Evolutionary conservation across 768 basidiomycete species (phyloP).

Genomic region (Amanita rubescens): DNA sequence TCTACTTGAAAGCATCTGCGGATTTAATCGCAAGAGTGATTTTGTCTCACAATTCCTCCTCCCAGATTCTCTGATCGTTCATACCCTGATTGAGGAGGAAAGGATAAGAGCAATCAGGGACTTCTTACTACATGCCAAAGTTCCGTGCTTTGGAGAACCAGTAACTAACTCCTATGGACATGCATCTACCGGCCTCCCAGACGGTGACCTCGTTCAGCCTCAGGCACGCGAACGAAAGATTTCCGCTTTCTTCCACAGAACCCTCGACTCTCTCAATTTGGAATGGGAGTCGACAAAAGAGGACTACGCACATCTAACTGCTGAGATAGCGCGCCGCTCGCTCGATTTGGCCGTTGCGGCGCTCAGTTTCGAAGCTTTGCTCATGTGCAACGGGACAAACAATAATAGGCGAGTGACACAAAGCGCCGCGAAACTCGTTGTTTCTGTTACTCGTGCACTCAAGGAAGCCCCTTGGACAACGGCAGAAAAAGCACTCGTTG

Average conservation of each 20-base stretch:
- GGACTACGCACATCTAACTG: constrained; percentile 35
- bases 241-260: constrained; percentile 55
- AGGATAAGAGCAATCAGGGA: constrained; percentile 55
- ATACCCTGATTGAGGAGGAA: constrained; percentile 51
- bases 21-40: constrained; percentile 37
- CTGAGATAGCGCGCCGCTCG: constrained; percentile 56
- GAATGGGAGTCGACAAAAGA: constrained; percentile 38
- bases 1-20: constrained; percentile 60
- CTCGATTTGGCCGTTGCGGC: constrained; percentile 65
- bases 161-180: neutral
- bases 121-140: constrained; percentile 57
- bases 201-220: constrained; percentile 35
- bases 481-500: constrained; percentile 56
- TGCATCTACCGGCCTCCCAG: neutral
- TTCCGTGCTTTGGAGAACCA: constrained; percentile 37
- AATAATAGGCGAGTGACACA: constrained; percentile 58
- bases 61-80: constrained; percentile 63
- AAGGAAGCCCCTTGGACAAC: constrained; percentile 44
- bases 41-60: constrained; percentile 45
- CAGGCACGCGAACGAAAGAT: constrained; percentile 53
- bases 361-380: constrained; percentile 60
- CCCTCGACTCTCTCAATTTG: constrained; percentile 41
- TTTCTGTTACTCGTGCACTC: constrained; percentile 29
- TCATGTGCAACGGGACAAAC: constrained; percentile 57
- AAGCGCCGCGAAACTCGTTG: constrained; percentile 45